Base-by-base conservation (phyloP, 805 yeast genomes). In the Zygoascus bituminiphila region DNA sequence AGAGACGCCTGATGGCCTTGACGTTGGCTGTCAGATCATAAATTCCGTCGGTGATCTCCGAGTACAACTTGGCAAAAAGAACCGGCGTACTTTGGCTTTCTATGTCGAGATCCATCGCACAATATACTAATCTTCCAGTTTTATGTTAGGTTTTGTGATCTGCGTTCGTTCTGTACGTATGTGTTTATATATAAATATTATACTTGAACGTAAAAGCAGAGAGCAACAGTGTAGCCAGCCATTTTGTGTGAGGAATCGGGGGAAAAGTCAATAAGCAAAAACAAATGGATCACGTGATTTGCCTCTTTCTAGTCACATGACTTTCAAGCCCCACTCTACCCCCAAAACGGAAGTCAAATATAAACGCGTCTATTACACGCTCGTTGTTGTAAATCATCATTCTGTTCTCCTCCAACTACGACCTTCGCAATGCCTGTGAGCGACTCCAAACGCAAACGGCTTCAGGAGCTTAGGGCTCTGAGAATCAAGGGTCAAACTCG, bases 401-500 rank as follows among this genome's bases (percentile, higher is more conserved):
- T 36, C 17, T 20, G 9, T 36, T 20, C 40, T 36, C 17, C 40
- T 12, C 22, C 22, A 36, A 36, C 22, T 15, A 7, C 20, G 14
- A 14, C 15, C 38, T 20, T 20, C 20, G 20, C 10, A 2, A 41
- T 41, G 44, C 35, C 44, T 15, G 44, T 23, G 20, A 24, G 35
- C 20, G 44, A 41, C 22, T 10, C 19, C 19, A 41, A 24, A 41
- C 31, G 35, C 31, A 15, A 38, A 12, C 29, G 31, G 25, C 45
- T 51, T 35, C 47, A 45, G 12, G 46, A 41, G 44, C 50, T 50
- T 8, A 43, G 49, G 8, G 51, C 47, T 10, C 44, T 49, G 24
- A 31, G 44, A 23, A 38, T 21, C 12, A 21, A 49, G 8, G 55
- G 55, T 37, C 39, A 48, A 21, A 45, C 52, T 5, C 38, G 71